phyloP scores from a whole-genome alignment of 164 flowering plant species.

The Buxus sempervirens region DNA sequence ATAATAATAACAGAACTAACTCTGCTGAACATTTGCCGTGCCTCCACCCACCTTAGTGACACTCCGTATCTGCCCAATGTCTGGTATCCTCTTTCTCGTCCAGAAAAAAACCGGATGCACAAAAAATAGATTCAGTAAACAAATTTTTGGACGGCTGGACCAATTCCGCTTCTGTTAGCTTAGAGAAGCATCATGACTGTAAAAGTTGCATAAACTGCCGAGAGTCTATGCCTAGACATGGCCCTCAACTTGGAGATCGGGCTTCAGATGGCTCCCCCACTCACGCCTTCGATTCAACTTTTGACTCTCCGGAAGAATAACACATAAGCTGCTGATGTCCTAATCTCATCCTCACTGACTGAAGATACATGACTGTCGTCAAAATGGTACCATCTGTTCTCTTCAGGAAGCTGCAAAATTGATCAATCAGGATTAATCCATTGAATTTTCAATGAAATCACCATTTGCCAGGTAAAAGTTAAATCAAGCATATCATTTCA shows the following conservation, averaged over 20 bases:
- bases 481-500: slow-evolving; percentile 8
- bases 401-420: slow-evolving; percentile 63
- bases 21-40: no score
- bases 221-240: neutral
- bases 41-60: neutral
- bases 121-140: neutral
- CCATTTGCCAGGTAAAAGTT: neutral
- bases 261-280: slow-evolving; percentile 33
- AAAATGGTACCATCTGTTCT: slow-evolving; percentile 84
- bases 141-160: neutral
- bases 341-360: slow-evolving; percentile 57
- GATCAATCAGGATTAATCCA: neutral
- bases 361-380: slow-evolving; percentile 83
- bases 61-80: neutral
- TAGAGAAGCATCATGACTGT: slow-evolving; percentile 8
- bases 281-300: slow-evolving; percentile 19
- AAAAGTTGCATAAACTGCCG: neutral
- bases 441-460: neutral
- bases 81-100: neutral
- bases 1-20: no score
- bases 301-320: slow-evolving; percentile 71
- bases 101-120: neutral
- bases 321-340: slow-evolving; percentile 85
- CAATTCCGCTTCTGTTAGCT: neutral
- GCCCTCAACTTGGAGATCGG: slow-evolving; percentile 12